phyloP scores from a whole-genome alignment of 768 basidiomycete species.

The Mycena epipterygia region DNA sequence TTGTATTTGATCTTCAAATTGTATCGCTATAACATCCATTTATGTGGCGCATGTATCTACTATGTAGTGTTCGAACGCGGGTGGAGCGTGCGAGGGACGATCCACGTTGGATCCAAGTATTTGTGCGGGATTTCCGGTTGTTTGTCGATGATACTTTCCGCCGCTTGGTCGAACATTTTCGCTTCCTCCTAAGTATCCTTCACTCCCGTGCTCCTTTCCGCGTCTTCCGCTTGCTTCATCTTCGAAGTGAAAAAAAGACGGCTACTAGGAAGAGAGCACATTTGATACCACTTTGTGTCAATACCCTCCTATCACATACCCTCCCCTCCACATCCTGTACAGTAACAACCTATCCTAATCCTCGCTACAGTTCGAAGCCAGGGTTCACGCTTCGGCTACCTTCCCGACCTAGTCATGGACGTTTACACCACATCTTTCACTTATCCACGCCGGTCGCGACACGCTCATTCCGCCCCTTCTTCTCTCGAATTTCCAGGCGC shows the following conservation, averaged over 20 bases:
- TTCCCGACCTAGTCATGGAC: slow-evolving; percentile 73
- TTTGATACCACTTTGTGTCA: slow-evolving; percentile 68
- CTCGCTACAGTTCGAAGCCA: slow-evolving; percentile 30
- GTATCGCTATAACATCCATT: too few species aligned
- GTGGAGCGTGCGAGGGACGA: too few species aligned
- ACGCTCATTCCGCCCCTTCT: slow-evolving; percentile 72
- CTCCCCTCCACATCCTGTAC: slow-evolving; percentile 40
- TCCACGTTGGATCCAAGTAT: too few species aligned
- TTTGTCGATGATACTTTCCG: slow-evolving; percentile 35
- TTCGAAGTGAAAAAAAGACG: slow-evolving; percentile 41
- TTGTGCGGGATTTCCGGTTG: too few species aligned
- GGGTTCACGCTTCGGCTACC: slow-evolving; percentile 24
- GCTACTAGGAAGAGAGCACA: slow-evolving; percentile 51
- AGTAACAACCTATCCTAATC: slow-evolving; percentile 39
- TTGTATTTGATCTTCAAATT: too few species aligned
- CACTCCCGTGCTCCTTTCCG: slow-evolving; percentile 39
- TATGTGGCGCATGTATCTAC: too few species aligned
- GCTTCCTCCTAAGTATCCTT: slow-evolving; percentile 41
- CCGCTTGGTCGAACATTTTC: too few species aligned
- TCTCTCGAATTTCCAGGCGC: slow-evolving; percentile 71
- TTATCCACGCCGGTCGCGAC: slow-evolving; percentile 86
- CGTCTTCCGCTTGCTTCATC: slow-evolving; percentile 49
- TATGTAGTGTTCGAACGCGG: slow-evolving; percentile 24
- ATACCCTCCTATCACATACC: slow-evolving; percentile 65
- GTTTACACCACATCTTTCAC: slow-evolving; percentile 96